Base-by-base conservation (phyloP, 352 stramenopile species). In the Phytopythium ostracodes region DNA sequence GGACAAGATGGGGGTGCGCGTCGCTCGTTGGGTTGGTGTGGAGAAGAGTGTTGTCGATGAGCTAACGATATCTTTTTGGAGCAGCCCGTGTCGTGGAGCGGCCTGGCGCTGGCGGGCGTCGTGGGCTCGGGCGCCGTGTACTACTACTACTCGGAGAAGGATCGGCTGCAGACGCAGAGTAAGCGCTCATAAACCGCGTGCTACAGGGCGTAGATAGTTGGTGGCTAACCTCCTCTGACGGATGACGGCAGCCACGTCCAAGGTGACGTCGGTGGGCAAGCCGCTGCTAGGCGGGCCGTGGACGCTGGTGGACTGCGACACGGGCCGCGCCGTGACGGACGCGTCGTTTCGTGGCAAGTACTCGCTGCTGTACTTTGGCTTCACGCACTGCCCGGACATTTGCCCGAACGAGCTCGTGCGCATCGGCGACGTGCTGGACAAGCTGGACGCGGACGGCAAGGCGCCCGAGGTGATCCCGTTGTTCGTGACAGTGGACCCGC, bases 371-470 rank as follows among this genome's bases (percentile, higher is more conserved):
- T 99, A 99, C 88, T 99, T 99, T 88, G 98, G 98, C 66, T 99
- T 99, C 82, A 98, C 97, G 61, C 92, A 98, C 67, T 99, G 97
- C 76, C 98, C 98, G 5, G 97, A 99, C 75, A 99, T 99, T 72
- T 99, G 98, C 67, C 97, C 98, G 17, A 98, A 98, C 33, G 97
- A 99, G 81, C 93, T 99, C 64, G 92, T 99, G 56, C 99, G 99
- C 69, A 91, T 99, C 27, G 96, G 92, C 17, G 85, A 97, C 60
- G 92, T 99, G 40, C 87, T 99, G 58, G 92, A 98, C 73, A 89
- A 86, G 63, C 73, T 99, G 10, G 71, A 77, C 61, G 68, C 68
- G 44, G 87, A 95, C 42, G 64, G 70, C 68, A 91, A 77, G 0
- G 60, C 63, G 8, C 79, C 80, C 0, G 77, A 89, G 47, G 68